phyloP scores from a whole-genome alignment of 2,329 filamentous ascomycete genomes.

The Fulvia fulva region DNA sequence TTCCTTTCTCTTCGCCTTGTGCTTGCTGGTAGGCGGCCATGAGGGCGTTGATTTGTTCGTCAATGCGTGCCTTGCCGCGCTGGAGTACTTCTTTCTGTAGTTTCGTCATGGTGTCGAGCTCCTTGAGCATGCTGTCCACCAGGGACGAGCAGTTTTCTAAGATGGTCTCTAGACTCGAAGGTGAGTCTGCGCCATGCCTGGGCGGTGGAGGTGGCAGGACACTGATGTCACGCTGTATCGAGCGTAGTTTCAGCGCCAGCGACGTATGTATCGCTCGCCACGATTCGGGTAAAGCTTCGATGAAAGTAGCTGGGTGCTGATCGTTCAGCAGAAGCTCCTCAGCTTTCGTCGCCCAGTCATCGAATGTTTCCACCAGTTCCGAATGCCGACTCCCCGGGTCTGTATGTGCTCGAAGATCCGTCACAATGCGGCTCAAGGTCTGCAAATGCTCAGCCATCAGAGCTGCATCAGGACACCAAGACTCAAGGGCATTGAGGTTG shows the following conservation, averaged over 20 bases:
- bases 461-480: constrained; percentile 45
- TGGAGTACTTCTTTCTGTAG: constrained; percentile 57
- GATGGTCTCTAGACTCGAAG: constrained; percentile 46
- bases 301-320: constrained; percentile 45
- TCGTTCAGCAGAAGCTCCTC: constrained; percentile 17
- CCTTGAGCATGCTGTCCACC: constrained; percentile 58
- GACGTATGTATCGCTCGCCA: constrained; percentile 59
- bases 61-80: constrained; percentile 59
- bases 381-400: constrained; percentile 55
- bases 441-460: constrained; percentile 56
- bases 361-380: constrained; percentile 55
- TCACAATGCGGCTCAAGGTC: constrained; percentile 54
- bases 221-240: constrained; percentile 49
- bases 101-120: constrained; percentile 59
- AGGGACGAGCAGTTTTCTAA: constrained; percentile 48
- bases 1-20: constrained; percentile 13
- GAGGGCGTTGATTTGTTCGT: constrained; percentile 26
- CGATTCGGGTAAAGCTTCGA: constrained; percentile 52
- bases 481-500: constrained; percentile 52
- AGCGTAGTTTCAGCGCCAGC: constrained; percentile 53
- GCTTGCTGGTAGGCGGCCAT: constrained; percentile 5
- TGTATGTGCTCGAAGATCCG: constrained; percentile 56
- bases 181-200: constrained; percentile 9
- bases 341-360: constrained; percentile 50
- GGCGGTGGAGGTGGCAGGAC: constrained; percentile 40